Evolutionary conservation across 768 basidiomycete species (phyloP).

Genomic region (Tephrocybe sp.): DNA sequence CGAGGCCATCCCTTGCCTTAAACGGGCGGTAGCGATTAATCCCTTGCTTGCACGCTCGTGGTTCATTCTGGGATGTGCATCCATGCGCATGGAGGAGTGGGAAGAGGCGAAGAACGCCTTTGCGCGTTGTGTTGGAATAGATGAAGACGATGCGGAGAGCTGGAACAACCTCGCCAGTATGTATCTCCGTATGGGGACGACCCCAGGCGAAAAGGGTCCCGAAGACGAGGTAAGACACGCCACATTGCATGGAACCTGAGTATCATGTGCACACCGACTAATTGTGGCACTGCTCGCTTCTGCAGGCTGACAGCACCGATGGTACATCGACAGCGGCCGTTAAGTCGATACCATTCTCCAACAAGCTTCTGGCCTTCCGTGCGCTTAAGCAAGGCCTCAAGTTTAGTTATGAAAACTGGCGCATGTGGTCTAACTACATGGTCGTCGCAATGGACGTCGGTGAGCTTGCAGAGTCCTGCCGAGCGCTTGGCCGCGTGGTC

Average conservation of each 20-base stretch:
- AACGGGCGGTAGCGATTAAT: constrained; percentile 82
- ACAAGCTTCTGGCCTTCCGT: constrained; percentile 88
- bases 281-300: not conserved
- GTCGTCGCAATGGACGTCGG: constrained; percentile 91
- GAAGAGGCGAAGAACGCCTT: constrained; percentile 82
- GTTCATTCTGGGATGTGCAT: constrained; percentile 96
- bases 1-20: constrained; percentile 65
- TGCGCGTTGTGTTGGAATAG: constrained; percentile 81
- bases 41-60: constrained; percentile 86
- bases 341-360: constrained; percentile 54
- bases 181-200: constrained; percentile 79
- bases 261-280: not conserved
- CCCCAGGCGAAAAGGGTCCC: constrained; percentile 14
- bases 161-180: constrained; percentile 98
- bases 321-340: constrained; percentile 8
- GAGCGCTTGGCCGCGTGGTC: constrained; percentile 80
- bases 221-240: constrained; percentile 21
- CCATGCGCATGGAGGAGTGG: constrained; percentile 83
- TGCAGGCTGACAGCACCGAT: not conserved
- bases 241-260: not conserved
- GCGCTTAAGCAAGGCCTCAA: constrained; percentile 91
- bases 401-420: constrained; percentile 87
- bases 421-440: constrained; percentile 99
- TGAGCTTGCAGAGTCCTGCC: constrained; percentile 84
- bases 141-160: constrained; percentile 96